These are phyloP conservation scores for Trichoderma aggressivum DNA, from an alignment of 2,329 filamentous ascomycete species.

Conservation along the genomic window DNA sequence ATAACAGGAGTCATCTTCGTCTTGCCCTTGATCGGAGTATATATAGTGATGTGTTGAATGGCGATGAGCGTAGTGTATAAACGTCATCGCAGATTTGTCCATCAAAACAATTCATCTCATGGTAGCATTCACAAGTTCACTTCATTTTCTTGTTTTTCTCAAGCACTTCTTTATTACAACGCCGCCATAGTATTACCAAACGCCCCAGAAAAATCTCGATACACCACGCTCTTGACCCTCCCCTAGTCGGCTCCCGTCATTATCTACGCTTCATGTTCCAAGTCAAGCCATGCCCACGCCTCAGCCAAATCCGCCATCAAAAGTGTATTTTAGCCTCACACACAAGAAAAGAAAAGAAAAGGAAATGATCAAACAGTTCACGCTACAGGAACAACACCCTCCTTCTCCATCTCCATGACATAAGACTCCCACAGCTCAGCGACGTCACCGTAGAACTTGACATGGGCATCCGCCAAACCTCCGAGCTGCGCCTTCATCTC, in stretches of 20 bases:
- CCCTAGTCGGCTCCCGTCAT: neutral
- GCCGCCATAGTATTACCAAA: slow-evolving; percentile 11
- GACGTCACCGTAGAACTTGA: slow-evolving; percentile 78
- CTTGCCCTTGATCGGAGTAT: neutral
- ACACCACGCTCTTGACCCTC: neutral
- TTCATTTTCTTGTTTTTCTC: neutral
- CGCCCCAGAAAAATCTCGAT: neutral
- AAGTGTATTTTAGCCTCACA: neutral
- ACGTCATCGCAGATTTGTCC: neutral
- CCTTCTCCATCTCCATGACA: slow-evolving; percentile 79
- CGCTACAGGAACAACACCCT: slow-evolving; percentile 39
- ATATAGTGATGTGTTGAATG: neutral
- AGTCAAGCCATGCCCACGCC: neutral
- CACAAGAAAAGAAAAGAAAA: neutral
- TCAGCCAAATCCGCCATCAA: neutral
- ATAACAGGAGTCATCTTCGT: neutral
- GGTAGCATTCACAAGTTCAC: neutral
- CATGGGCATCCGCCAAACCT: slow-evolving; percentile 76
- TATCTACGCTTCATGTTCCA: neutral
- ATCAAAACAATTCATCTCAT: neutral
- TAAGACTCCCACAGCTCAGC: slow-evolving; percentile 86
- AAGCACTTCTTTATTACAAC: neutral
- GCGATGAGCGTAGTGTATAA: too few relatives aligned
- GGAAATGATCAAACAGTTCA: neutral
- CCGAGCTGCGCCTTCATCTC: slow-evolving; percentile 90